phyloP scores from a whole-genome alignment of 331 rosid species.

The Dryas integrifolia region DNA sequence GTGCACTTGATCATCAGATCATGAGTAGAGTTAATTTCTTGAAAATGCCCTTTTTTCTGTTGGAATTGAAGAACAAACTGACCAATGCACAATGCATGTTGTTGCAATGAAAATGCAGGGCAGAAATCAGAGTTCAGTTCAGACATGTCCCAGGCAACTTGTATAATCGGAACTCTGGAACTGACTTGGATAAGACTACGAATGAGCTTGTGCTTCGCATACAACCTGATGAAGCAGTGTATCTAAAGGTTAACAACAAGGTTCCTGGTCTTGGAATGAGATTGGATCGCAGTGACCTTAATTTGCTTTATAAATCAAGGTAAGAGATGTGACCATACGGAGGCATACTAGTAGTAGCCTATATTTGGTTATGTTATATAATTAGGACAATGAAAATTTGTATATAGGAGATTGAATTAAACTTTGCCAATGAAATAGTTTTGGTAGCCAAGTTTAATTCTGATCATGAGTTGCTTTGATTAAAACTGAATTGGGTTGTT shows the following conservation, averaged over 20 bases:
- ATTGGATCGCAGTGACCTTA: slow-evolving; percentile 85
- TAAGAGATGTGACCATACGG: neutral
- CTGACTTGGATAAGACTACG: slow-evolving; percentile 85
- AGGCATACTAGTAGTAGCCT: neutral
- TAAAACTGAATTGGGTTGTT: neutral
- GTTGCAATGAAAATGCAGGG: slow-evolving; percentile 46
- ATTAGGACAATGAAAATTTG: neutral
- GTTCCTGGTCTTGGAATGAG: slow-evolving; percentile 98
- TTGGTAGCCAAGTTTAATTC: no score
- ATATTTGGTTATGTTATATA: neutral
- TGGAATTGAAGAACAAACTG: slow-evolving; percentile 6
- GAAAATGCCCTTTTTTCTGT: neutral
- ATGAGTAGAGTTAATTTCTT: no score
- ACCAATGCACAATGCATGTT: neutral
- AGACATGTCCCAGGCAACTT: slow-evolving; percentile 95
- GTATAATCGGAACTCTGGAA: slow-evolving; percentile 83
- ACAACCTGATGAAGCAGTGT: slow-evolving; percentile 91
- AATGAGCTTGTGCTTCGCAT: slow-evolving; percentile 96
- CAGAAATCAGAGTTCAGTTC: slow-evolving; percentile 97
- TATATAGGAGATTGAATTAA: neutral
- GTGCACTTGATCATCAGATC: no score
- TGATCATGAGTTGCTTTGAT: no score
- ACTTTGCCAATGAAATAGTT: neutral
- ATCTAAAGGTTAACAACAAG: slow-evolving; percentile 92
- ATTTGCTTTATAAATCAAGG: slow-evolving; percentile 85